Percentiles rank a stretch among this genome's conserved stretches.
These are phyloP conservation scores for Torulaspora pretoriensis DNA, from an alignment of 1,139 yeast genomes.

Conservation along the genomic window DNA sequence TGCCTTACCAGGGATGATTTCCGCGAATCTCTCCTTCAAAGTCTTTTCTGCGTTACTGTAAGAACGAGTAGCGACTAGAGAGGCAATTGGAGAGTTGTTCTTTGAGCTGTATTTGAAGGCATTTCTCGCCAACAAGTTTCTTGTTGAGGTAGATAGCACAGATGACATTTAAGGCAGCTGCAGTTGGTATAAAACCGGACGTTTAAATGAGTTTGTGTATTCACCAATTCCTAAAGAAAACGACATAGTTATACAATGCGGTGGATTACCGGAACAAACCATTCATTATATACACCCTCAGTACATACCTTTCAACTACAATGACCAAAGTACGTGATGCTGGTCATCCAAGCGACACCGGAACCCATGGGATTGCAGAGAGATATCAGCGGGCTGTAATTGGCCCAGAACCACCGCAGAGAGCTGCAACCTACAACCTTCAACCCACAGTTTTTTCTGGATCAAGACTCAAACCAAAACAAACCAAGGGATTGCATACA, in stretches of 20 bases:
- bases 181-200: not conserved
- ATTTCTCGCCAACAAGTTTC: constrained; percentile 10
- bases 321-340: not conserved
- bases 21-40: constrained; percentile 89
- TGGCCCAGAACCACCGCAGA: not conserved
- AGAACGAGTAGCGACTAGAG: constrained; percentile 18
- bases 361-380: not conserved
- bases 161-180: constrained; percentile 9
- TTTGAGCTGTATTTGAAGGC: constrained; percentile 6
- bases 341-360: not conserved
- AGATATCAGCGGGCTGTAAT: constrained; percentile 1
- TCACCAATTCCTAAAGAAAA: not conserved
- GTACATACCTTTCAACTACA: not conserved
- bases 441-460: no score
- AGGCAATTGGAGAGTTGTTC: constrained; percentile 5
- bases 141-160: constrained; percentile 12
- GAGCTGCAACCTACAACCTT: not conserved
- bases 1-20: constrained; percentile 84
- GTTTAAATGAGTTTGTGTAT: not conserved
- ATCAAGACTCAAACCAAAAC: no score
- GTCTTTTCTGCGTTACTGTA: constrained; percentile 47
- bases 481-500: not conserved
- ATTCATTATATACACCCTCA: no score
- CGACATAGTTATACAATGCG: no score
- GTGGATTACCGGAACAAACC: no score